Evolutionary conservation across 2,329 filamentous ascomycete genomes (phyloP), one percentile per base, ranked within the genome.

Genomic region (Diaporthe velutina): DNA sequence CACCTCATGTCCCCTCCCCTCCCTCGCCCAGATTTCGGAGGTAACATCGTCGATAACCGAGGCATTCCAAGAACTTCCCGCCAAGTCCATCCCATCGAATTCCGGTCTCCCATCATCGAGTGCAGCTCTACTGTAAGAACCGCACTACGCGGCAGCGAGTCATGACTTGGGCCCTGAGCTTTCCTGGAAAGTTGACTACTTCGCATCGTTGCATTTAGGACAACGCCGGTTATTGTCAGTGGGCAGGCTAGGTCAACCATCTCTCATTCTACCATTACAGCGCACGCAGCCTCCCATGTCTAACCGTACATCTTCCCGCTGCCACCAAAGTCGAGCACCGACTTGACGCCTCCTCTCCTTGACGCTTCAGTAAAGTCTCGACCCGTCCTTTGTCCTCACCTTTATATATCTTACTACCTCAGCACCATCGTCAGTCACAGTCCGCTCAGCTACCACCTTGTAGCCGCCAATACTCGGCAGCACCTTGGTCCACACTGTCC

Each of bases 401-500:
- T 83, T 86, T 10, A 78, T 77, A 73, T 88, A 88, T 38, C 83
- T 79, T 0, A 87, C 81, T 0, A 86, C 82, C 75, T 88, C 86
- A 1, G 77, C 80, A 0, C 81, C 85, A 19, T 79, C 77, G 13
- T 86, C 85, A 28, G 86, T 83, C 19, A 86, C 80, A 0, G 80
- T 81, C 9, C 85, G 82, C 42, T 87, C 85, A 0, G 86, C 84
- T 2, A 86, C 85, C 52, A 90, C 80, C 78, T 83, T 85, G 77
- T 90, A 89, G 0, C 87, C 88, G 10, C 87, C 86, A 40, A 90
- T 79, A 3, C 82, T 81, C 0, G 88, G 89, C 75, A 87, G 83
- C 3, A 89, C 76, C 80, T 85, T 87, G 1, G 86, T 87, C 89
- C 89, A 90, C 25, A 87, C 78, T 0, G 80, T 71, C 89, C 89